A percentile compares a stretch with the other conserved stretches of the same genome.
Conservation (phyloP, 2,329 filamentous ascomycete genomes). For the Fusarium anguioides region DNA sequence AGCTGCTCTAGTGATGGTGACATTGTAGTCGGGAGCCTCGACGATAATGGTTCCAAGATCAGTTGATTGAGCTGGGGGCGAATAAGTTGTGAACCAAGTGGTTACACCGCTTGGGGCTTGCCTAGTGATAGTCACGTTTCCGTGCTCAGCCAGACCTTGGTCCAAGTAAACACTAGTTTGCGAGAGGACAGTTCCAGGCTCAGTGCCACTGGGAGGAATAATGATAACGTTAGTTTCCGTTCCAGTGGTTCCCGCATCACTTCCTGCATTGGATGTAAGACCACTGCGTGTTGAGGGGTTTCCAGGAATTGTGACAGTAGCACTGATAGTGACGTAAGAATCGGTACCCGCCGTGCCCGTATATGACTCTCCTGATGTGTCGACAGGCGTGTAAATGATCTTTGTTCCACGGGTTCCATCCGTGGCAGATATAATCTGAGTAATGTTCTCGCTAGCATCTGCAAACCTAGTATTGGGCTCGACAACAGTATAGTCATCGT, state of each 20-base stretch:
- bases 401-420: constrained; percentile 23
- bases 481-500: constrained; percentile 30
- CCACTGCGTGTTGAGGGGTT: constrained; percentile 25
- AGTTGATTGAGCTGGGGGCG: constrained; percentile 16
- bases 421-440: constrained; percentile 21
- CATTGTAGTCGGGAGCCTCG: constrained; percentile 29
- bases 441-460: constrained; percentile 29
- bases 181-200: constrained; percentile 30
- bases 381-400: constrained; percentile 28
- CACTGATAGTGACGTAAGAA: constrained; percentile 20
- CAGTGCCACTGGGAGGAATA: constrained; percentile 34
- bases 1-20: constrained; percentile 27
- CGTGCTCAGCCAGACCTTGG: constrained; percentile 24
- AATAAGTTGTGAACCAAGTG: constrained; percentile 22
- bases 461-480: constrained; percentile 30
- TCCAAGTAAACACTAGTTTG: constrained; percentile 37
- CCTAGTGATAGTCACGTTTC: constrained; percentile 29
- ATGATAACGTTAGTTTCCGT: constrained; percentile 33
- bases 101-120: constrained; percentile 25
- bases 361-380: constrained; percentile 3
- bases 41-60: constrained; percentile 30
- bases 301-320: constrained; percentile 34
- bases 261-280: not conserved
- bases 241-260: constrained; percentile 18
- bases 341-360: not conserved